Evolutionary conservation across 805 yeast species (phyloP), one percentile per base, ranked within the genome.

Genomic region (Ogataea nitratoaversa): DNA sequence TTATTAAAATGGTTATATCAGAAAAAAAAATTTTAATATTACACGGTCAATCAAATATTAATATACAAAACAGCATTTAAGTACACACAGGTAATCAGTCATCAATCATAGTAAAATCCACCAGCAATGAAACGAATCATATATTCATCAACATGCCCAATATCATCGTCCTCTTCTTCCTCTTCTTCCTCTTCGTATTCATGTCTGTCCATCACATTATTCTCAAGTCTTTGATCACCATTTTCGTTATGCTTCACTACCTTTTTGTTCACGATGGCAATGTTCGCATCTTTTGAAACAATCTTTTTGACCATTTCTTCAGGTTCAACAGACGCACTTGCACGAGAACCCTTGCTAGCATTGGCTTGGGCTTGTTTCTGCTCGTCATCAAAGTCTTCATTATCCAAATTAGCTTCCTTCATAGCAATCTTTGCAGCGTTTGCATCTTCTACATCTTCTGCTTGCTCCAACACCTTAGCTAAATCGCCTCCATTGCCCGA

Each of bases 401-500:
- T 79, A 59, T 91, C 98, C 27, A 88, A 67, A 19, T 82, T 83
- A 8, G 78, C 86, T 56, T 91, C 98, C 50, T 77, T 76, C 83
- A 89, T 71, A 0, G 98, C 99, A 31, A 77, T 79, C 48, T 75
- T 84, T 0, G 97, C 98, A 3, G 99, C 99, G 8, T 76, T 78
- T 11, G 87, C 78, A 64, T 85, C 95, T 31, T 84, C 96, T 34
- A 80, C 96, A 59, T 93, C 99, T 65, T 93, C 99, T 0, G 96
- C 98, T 58, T 85, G 88, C 1, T 95, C 95, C 48, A 91, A 69
- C 3, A 80, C 68, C 20, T 56, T 57, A 0, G 62, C 55, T 29
- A 65, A 53, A 30, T 62, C 62, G 5, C 27, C 33, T 14, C 34
- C 34, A 28, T 45, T 78, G 41, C 42, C 48, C 4, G 44, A 24